These are phyloP conservation scores for Diaporthe ampelina DNA, from an alignment of 2,329 filamentous ascomycete genomes.

Conservation along the genomic window DNA sequence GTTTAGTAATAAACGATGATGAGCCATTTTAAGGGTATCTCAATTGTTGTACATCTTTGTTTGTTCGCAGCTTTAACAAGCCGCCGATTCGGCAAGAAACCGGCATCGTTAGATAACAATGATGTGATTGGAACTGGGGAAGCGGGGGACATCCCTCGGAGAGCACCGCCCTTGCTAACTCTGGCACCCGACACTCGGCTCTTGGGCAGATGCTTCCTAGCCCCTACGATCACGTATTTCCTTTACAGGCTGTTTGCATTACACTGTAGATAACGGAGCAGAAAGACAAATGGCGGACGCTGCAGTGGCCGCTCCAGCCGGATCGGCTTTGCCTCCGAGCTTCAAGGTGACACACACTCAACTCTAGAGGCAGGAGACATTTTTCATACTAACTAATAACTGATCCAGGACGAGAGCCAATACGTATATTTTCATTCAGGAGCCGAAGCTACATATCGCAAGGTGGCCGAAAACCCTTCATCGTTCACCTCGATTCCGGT, in stretches of 20 bases:
- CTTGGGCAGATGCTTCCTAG: background rate
- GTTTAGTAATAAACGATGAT: background rate
- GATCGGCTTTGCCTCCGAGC: background rate
- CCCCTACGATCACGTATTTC: background rate
- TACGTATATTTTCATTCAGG: constrained; percentile 52
- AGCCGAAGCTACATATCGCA: constrained; percentile 49
- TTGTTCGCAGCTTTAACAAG: background rate
- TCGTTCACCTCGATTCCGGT: constrained; percentile 51
- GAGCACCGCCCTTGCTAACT: too few species aligned
- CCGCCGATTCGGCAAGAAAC: background rate
- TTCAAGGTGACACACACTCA: background rate
- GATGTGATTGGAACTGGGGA: too few species aligned
- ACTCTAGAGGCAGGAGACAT: background rate
- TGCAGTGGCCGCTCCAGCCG: background rate
- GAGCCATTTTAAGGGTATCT: background rate
- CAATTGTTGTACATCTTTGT: background rate
- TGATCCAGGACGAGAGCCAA: constrained; percentile 41
- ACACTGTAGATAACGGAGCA: background rate
- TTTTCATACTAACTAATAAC: background rate
- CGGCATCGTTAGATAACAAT: too few species aligned
- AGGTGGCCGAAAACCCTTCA: constrained; percentile 47
- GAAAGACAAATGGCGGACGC: constrained; percentile 13
- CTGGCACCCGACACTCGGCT: too few species aligned
- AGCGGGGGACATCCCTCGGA: too few species aligned
- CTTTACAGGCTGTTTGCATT: constrained; percentile 5